Conservation (phyloP, 345 rosid genomes). For the Punica granatum region DNA sequence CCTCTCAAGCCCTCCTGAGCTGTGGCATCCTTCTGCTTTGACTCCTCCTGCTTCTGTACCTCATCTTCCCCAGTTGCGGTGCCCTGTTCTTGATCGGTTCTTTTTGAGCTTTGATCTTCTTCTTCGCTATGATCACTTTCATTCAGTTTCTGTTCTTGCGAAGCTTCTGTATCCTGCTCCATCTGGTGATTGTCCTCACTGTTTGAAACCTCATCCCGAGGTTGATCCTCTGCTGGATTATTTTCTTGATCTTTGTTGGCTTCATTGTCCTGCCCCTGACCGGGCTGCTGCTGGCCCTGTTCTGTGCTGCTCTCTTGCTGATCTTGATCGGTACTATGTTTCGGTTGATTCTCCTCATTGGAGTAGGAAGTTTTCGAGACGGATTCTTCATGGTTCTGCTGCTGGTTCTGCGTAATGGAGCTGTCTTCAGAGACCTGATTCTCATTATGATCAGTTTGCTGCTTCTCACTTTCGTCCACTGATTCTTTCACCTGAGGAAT, state of each 20-base stretch:
- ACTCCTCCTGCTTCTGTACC: slow-evolving; percentile 1
- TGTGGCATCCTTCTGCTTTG: not conserved
- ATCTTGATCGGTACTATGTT: not conserved
- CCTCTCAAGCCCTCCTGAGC: not conserved
- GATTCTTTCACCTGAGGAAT: slow-evolving; percentile 25
- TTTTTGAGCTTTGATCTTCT: not conserved
- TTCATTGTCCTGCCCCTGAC: slow-evolving; percentile 8
- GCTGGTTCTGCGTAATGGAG: slow-evolving; percentile 25
- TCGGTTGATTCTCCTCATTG: not conserved
- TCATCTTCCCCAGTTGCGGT: not conserved
- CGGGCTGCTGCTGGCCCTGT: slow-evolving; percentile 2
- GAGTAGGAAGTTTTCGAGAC: not conserved
- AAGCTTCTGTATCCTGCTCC: slow-evolving; percentile 4
- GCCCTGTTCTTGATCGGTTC: not conserved
- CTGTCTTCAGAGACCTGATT: slow-evolving; percentile 42
- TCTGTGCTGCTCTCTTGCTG: not conserved
- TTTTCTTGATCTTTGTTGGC: not conserved
- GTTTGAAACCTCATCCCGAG: not conserved
- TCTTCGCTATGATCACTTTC: slow-evolving; percentile 1
- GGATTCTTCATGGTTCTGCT: slow-evolving; percentile 13
- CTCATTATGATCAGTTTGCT: slow-evolving; percentile 17
- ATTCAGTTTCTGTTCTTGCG: slow-evolving; percentile 9
- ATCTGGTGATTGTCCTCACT: not conserved
- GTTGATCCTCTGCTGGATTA: not conserved
- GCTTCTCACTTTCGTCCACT: slow-evolving; percentile 28